Evolutionary conservation across 441 rosid genomes (phyloP).

Genomic region (Corymbia calophylla): DNA sequence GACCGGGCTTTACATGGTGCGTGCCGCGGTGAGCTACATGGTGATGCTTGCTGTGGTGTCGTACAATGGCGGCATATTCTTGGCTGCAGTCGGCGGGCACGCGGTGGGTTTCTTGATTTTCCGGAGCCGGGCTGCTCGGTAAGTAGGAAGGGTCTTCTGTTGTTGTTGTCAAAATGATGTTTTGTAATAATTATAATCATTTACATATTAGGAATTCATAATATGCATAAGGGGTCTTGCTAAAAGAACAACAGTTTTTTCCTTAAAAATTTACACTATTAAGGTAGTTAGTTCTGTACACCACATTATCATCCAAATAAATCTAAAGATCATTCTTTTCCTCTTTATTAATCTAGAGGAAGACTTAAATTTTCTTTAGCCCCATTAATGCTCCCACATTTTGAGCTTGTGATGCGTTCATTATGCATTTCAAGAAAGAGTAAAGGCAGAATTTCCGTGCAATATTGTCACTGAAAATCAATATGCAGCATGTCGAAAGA

Average conservation of each 20-base stretch:
- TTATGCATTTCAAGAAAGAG: not conserved
- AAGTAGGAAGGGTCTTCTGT: not conserved
- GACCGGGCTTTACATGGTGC: constrained; percentile 28
- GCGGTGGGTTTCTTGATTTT: constrained; percentile 38
- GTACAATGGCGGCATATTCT: constrained; percentile 50
- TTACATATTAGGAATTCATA: not conserved
- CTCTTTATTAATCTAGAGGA: not conserved
- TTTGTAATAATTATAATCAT: not conserved
- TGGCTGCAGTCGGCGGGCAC: constrained; percentile 41
- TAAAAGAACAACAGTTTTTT: too few species aligned
- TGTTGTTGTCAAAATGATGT: not conserved
- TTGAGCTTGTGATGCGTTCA: not conserved
- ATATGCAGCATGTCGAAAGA: not conserved
- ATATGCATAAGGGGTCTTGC: not conserved
- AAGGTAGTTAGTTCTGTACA: not conserved
- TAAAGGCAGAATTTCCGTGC: not conserved
- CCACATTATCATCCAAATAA: not conserved
- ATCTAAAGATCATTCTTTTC: not conserved
- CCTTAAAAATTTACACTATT: not conserved
- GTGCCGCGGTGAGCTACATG: constrained; percentile 35
- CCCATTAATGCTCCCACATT: not conserved
- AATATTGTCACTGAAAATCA: not conserved
- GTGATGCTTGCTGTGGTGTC: constrained; percentile 57
- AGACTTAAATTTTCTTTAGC: not conserved
- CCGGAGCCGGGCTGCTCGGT: constrained; percentile 23